Evolutionary conservation across 352 stramenopile species (phyloP).

Genomic region (Globisporangium iwayamae): DNA sequence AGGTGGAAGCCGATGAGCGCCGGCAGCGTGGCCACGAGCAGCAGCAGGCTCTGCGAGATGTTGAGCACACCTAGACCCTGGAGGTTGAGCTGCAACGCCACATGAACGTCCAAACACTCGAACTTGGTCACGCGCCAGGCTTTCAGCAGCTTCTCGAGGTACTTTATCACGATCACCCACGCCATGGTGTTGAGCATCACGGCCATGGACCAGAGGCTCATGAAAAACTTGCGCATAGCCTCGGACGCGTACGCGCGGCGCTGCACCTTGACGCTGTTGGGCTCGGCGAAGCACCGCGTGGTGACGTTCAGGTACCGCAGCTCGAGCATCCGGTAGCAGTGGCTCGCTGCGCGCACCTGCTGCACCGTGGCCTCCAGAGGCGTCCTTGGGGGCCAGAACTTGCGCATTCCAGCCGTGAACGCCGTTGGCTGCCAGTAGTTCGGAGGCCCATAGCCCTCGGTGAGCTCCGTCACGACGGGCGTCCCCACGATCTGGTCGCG

Average conservation of each 20-base stretch:
- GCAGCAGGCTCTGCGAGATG: conserved; percentile 34
- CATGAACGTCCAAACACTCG: conserved; percentile 30
- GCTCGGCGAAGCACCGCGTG: conserved; percentile 34
- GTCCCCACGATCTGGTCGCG: conserved; percentile 26
- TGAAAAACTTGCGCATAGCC: conserved; percentile 39
- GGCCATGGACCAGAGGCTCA: conserved; percentile 34
- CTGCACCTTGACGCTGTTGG: conserved; percentile 16
- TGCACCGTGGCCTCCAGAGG: conserved; percentile 20
- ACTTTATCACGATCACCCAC: conserved; percentile 37
- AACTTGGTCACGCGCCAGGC: conserved; percentile 32
- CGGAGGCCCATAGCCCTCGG: conserved; percentile 24
- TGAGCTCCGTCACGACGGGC: conserved; percentile 21
- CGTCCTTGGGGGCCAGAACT: conserved; percentile 45
- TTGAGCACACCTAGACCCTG: conserved; percentile 43
- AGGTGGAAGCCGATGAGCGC: conserved; percentile 35
- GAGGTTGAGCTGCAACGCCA: conserved; percentile 39
- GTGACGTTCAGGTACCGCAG: conserved; percentile 24
- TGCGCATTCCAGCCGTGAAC: conserved; percentile 29
- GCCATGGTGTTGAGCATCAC: conserved; percentile 52
- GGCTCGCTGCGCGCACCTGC: conserved; percentile 23
- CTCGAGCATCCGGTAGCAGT: conserved; percentile 44
- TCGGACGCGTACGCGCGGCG: conserved; percentile 18
- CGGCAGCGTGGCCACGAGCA: conserved; percentile 30
- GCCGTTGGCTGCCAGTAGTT: conserved; percentile 24
- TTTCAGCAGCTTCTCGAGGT: conserved; percentile 33